Base-by-base conservation (phyloP, 306 rosid genomes). In the Quillaja saponaria region DNA sequence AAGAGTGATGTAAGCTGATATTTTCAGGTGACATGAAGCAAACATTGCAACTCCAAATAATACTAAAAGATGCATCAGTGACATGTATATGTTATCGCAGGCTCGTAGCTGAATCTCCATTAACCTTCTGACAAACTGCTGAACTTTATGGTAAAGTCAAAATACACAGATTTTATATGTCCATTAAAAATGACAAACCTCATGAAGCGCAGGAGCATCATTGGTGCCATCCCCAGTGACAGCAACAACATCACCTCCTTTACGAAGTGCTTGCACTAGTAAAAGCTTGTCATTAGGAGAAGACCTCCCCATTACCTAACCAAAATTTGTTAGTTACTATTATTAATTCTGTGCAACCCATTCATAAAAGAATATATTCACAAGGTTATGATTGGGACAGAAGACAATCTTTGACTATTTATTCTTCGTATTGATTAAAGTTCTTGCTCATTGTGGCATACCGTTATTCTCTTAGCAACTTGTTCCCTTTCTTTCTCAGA, bases 171-270 rank as follows among this genome's bases (percentile, higher is more conserved):
- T 13, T 35, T 18, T 40, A 15, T 6, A 65, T 20, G 49, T 64
- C 65, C 69, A 66, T 71, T 67, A 66, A 75, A 71, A 45, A 72
- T 54, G 63, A 79, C 86, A 74, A 60, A 92, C 98, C 96, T 92
- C 98, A 7, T 88, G 95, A 61, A 92, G 96, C 17, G 98, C 98
- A 49, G 98, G 98, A 63, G 98, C 98, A 68, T 92, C 96, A 69
- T 92, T 92, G 51, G 98, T 92, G 63, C 98, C 98, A 80, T 92
- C 98, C 70, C 98, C 98, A 19, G 98, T 92, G 57, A 92, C 98
- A 62, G 96, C 98, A 63, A 92, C 98, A 52, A 92, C 98, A 6
- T 92, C 90, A 58, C 98, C 98, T 15, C 82, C 78, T 76, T 79
- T 88, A 65, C 98, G 90, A 58, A 92, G 73, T 48, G 98, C 98